Evolutionary conservation across 306 rosid species (phyloP).

Genomic region (Rosa multiflora): DNA sequence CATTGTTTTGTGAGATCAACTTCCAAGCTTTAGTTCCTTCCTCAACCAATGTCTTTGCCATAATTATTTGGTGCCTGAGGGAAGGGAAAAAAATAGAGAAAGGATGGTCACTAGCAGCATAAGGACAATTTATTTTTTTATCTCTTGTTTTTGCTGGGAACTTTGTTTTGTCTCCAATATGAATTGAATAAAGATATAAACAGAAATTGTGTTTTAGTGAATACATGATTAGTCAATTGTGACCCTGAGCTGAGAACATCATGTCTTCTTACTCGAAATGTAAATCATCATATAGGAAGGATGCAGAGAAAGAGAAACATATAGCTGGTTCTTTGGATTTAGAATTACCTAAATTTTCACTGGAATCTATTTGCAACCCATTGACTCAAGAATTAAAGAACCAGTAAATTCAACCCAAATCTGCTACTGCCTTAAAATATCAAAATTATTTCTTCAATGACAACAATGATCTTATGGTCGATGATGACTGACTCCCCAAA

Average conservation of each 20-base stretch:
- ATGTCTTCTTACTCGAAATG: slow-evolving; percentile 6
- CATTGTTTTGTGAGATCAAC: slow-evolving; percentile 60
- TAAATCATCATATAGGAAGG: slow-evolving; percentile 17
- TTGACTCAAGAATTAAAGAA: neutral
- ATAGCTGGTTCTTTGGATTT: neutral
- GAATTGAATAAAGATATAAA: neutral
- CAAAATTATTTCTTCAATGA: no score
- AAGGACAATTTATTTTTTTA: neutral
- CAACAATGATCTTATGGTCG: no score
- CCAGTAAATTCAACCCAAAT: no score
- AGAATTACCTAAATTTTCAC: neutral
- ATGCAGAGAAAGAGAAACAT: neutral
- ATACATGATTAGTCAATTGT: slow-evolving; percentile 5
- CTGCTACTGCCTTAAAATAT: no score
- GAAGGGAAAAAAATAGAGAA: neutral
- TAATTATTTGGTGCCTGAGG: slow-evolving; percentile 73
- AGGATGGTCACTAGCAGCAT: neutral
- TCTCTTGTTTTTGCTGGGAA: neutral
- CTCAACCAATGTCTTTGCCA: slow-evolving; percentile 66
- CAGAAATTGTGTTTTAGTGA: slow-evolving; percentile 22
- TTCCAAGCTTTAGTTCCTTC: slow-evolving; percentile 88
- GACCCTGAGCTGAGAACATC: neutral
- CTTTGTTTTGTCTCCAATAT: neutral
- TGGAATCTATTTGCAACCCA: neutral
- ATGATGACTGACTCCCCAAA: no score